Conservation (phyloP, 192 early-diverging fungal genomes). For the Rhizoclosmatium sp. region DNA sequence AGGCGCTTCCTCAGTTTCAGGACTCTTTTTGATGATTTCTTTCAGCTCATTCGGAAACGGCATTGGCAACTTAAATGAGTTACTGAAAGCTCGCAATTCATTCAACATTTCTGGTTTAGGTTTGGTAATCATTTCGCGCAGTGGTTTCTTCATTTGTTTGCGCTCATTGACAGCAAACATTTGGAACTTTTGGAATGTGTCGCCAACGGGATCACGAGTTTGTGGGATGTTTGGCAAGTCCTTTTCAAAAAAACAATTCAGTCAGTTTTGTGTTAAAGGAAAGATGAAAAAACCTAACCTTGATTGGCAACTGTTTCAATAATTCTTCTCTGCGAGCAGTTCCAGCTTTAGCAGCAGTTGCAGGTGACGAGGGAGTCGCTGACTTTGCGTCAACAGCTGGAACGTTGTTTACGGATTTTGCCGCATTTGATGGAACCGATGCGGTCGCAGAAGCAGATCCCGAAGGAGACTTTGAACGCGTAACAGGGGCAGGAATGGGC, state of each 20-base stretch:
- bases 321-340: slow-evolving; percentile 25
- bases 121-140: slow-evolving; percentile 65
- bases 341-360: slow-evolving; percentile 27
- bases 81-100: slow-evolving; percentile 82
- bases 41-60: slow-evolving; percentile 28
- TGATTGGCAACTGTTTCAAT: slow-evolving; percentile 42
- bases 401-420: not conserved
- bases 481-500: slow-evolving; percentile 14
- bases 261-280: no score
- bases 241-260: not conserved
- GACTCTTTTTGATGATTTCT: slow-evolving; percentile 38
- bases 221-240: slow-evolving; percentile 18
- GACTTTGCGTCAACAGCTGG: not conserved
- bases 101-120: slow-evolving; percentile 77
- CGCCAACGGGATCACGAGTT: slow-evolving; percentile 44
- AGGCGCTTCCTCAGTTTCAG: slow-evolving; percentile 1
- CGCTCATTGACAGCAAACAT: slow-evolving; percentile 83
- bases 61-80: slow-evolving; percentile 64
- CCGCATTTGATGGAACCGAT: not conserved
- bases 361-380: not conserved
- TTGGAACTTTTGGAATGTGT: slow-evolving; percentile 52
- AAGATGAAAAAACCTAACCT: not conserved
- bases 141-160: slow-evolving; percentile 75
- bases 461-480: slow-evolving; percentile 27
- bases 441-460: not conserved